Evolutionary conservation across 2,329 filamentous ascomycete genomes (phyloP), one percentile per base, ranked within the genome.

Genomic region (Fusarium paranaense): DNA sequence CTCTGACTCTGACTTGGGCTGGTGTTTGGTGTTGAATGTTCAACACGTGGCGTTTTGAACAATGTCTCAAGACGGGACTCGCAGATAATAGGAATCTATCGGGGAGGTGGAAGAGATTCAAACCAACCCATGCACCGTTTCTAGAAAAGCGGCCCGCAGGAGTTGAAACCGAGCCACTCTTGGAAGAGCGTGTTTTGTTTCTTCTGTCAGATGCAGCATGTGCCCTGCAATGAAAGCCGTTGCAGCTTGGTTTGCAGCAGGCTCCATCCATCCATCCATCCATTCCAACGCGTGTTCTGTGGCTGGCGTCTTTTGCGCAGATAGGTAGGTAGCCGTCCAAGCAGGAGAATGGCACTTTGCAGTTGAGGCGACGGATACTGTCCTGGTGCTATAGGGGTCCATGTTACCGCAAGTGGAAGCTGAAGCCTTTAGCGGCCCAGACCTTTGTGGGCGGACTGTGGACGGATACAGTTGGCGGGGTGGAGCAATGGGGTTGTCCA

Each of bases 201-300:
- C 71, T 69, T 72, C 64, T 69, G 64, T 57, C 67, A 74, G 42
- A 60, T 73, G 56, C 47, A 68, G 25, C 30, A 54, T 60, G 27
- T 56, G 56, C 35, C 70, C 58, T 72, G 70, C 32, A 72, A 72
- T 73, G 20, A 67, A 62, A 73, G 64, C 27, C 50, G 47, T 37
- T 56, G 47, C 18, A 35, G 20, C 40, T 22, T 61, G 37, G n/a
- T 61, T 32, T 54, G 42, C 58, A 33, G 22, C 8, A 40, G 56
- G 35, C 56, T 50, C 45, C 45, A 50, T 50, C 45, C 45, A 45
- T 45, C 40, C 40, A 32, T 52, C 40, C 40, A 32, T 52, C 45
- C 25, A 13, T 50, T 52, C 47, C 47, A 50, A 30, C 45, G 45
- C 45, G 25, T 50, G 8, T 30, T 52, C 27, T 8, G 47, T 52